Conservation (phyloP, 768 basidiomycete genomes). For the Boletus rubroflammeus region DNA sequence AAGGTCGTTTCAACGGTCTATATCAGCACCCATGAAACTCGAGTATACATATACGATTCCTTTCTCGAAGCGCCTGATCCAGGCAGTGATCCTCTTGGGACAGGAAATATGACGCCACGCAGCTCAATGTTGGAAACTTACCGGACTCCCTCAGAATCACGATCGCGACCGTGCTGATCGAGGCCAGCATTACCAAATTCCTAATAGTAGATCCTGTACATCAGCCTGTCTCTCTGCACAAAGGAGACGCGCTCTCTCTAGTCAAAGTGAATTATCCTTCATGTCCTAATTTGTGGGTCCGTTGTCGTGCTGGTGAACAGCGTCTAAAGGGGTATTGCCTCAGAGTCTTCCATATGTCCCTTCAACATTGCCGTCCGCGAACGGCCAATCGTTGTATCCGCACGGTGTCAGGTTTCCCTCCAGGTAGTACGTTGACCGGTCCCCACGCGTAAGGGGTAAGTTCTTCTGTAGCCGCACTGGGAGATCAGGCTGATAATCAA, state of each 20-base stretch:
- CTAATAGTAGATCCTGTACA: background rate
- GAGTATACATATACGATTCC: background rate
- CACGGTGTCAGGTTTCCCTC: conserved; percentile 19
- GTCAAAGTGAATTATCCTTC: background rate
- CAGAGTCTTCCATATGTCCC: background rate
- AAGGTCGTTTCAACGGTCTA: background rate
- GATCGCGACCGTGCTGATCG: background rate
- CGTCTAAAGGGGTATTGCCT: background rate
- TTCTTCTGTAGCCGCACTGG: conserved; percentile 26
- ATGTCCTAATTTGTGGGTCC: too few relatives aligned
- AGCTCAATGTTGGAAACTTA: background rate
- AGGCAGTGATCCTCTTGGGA: too few relatives aligned
- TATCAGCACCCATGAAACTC: background rate
- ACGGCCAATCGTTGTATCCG: conserved; percentile 33
- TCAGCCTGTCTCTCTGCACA: background rate
- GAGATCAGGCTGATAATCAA: conserved; percentile 28
- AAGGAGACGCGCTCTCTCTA: background rate
- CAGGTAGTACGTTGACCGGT: conserved; percentile 23
- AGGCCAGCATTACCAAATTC: background rate
- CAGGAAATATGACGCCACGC: background rate
- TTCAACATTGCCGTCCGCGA: conserved; percentile 11
- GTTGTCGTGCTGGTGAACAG: too few relatives aligned
- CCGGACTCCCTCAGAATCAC: background rate
- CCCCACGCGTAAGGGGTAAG: conserved; percentile 17
- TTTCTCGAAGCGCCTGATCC: background rate